Evolutionary conservation across 108 stramenopile genomes (phyloP), one percentile per base, ranked within the genome.

Genomic region (Nitzschia putrida): DNA sequence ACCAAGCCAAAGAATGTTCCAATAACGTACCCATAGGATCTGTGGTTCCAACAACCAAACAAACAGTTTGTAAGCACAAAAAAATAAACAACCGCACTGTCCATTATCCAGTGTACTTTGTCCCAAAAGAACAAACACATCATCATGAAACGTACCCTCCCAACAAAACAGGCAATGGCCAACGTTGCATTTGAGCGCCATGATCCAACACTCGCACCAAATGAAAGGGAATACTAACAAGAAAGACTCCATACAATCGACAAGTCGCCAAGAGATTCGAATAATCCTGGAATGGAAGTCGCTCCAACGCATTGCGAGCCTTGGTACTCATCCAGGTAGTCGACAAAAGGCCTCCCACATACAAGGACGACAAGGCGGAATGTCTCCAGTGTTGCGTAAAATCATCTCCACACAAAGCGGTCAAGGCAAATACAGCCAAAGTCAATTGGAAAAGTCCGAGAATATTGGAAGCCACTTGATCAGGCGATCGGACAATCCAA

Each of bases 151-250:
- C 60, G 41, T 43, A 61, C 60, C 60, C 75, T 40, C 89, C 89
- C 16, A 85, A 16, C 1, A 88, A 47, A 39, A 85, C 71, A 26
- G 87, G 90, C 14, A 86, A 20, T 8, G 90, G 90, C 81, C 86
- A 86, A 47, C 90, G 79, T 65, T 88, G 87, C 47, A 81, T 74
- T 66, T 91, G 90, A 59, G 72, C 65, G 21, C 87, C 90, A 41
- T 78, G 79, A 67, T 88, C 87, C 22, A 88, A 57, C 0, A 91
- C 61, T 7, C 66, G 59, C 52, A 88, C 52, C 12, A 91, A 79
- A 29, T 68, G 66, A 39, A 81, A 75, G 0, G 77, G 72, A 42
- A 84, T 75, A 34, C 52, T 74, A 4, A 69, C 60, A 0, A 50
- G 40, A 0, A 83, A 40, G 21, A 71, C 76, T 12, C 49, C 64